A percentile compares a stretch with the other conserved stretches of the same genome.
Conservation (phyloP, 768 basidiomycete species). For the Auriscalpium microsporum region DNA sequence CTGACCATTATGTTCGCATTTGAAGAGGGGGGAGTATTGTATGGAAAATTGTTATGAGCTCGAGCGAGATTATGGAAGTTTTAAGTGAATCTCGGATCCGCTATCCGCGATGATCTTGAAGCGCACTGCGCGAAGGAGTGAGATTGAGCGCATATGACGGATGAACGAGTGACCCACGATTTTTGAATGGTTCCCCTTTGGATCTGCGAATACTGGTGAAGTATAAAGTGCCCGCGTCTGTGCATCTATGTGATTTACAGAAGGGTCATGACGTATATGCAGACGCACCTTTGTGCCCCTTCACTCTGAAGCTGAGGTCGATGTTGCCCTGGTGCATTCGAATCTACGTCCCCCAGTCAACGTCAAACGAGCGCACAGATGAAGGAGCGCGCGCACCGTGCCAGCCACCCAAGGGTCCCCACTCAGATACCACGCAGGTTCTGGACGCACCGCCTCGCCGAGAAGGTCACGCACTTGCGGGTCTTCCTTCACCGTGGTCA, state of each 20-base stretch:
- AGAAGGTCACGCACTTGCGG: slow-evolving; percentile 41
- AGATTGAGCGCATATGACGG: neutral
- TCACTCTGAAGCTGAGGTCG: slow-evolving; percentile 68
- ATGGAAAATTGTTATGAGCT: neutral
- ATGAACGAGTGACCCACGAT: slow-evolving; percentile 38
- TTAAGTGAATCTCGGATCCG: slow-evolving; percentile 1
- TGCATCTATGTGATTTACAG: neutral
- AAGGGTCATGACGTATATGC: neutral
- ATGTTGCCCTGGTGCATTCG: slow-evolving; percentile 69
- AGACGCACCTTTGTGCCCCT: slow-evolving; percentile 55
- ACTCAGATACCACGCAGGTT: slow-evolving; percentile 68
- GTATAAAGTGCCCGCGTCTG: slow-evolving; percentile 70
- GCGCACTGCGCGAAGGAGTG: neutral
- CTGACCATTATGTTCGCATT: no score
- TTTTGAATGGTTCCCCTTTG: slow-evolving; percentile 62
- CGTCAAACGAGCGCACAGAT: neutral
- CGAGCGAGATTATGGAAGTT: neutral
- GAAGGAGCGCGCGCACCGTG: slow-evolving; percentile 32
- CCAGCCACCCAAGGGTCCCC: slow-evolving; percentile 68
- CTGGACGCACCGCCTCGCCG: slow-evolving; percentile 57
- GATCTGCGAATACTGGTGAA: slow-evolving; percentile 76
- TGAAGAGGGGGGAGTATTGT: neutral
- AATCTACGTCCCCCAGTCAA: slow-evolving; percentile 35
- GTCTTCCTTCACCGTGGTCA: slow-evolving; percentile 50
- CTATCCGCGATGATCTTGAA: slow-evolving; percentile 10